Base-by-base conservation (phyloP, 495 filamentous ascomycete genomes). In the Staphylotrichum longicolle region DNA sequence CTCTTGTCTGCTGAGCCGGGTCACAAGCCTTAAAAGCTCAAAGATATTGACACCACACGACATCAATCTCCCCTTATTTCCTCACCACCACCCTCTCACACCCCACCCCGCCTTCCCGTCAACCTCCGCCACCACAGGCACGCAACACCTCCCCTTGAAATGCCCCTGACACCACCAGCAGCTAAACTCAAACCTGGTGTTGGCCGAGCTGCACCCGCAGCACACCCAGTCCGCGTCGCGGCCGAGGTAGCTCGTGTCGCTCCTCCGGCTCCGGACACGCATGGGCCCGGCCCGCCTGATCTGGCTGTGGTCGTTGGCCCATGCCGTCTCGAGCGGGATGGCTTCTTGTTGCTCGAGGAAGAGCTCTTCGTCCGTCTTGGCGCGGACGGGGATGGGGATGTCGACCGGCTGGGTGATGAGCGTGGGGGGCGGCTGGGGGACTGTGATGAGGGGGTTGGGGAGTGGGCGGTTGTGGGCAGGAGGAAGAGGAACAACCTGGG, bases 101-200 rank as follows among this genome's bases (percentile, higher is more conserved):
- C 48, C 30, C 14, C 5, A 48, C 4, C 46, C 46, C 7, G 46
- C 46, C 15, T 2, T 7, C 46, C 15, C 46, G 30, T 51, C 33
- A n/a, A 35, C 3, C 48, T 35, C 30, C 32, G 14, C 32, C 11
- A 34, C 20, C 14, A 49, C n/a, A 33, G 11, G 2, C 41, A 15
- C 44, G 30, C 64, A 63, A 5, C 47, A 55, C 12, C 0, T 3
- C 8, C 27, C 15, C 52, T 57, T 63, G 7, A 6, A 5, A 34
- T 64, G 61, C 27, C 5, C 27, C 39, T 35, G 12, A 33, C 64
- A 66, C 14, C 7, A 3, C n/a, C 41, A 39, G 54, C 64, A 64
- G 9, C 39, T 1, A 11, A 61, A 61, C 53, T 58, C 61, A 30
- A n/a, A 64, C 41, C 32, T 14, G 7, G 30, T 33, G 42, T 61